phyloP scores from a whole-genome alignment of 2,329 filamentous ascomycete species.

The Arthrobotrys sinensis region DNA sequence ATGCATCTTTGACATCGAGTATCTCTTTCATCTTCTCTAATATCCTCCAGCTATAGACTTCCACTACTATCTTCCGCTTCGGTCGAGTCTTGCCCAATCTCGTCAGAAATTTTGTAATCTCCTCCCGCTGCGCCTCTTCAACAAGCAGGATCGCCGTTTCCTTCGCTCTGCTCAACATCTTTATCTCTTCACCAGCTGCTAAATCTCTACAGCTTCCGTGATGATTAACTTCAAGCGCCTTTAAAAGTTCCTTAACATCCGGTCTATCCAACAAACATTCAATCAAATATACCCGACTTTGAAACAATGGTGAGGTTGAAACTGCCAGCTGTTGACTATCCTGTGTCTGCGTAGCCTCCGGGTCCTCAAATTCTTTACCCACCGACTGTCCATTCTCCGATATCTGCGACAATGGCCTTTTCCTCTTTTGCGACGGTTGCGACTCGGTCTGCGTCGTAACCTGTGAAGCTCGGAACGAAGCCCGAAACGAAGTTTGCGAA shows the following conservation, averaged over 20 bases:
- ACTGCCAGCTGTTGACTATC: slow-evolving; percentile 23
- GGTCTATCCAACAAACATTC: slow-evolving; percentile 45
- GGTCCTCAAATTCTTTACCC: slow-evolving; percentile 20
- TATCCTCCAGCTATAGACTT: slow-evolving; percentile 60
- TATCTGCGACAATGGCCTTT: slow-evolving; percentile 50
- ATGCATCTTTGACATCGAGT: not conserved
- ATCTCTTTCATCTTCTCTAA: slow-evolving; percentile 51
- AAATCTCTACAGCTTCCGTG: slow-evolving; percentile 39
- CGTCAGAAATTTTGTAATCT: slow-evolving; percentile 35
- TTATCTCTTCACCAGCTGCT: not conserved
- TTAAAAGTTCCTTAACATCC: slow-evolving; percentile 41
- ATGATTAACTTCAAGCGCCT: slow-evolving; percentile 22
- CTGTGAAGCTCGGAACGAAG: slow-evolving; percentile 16
- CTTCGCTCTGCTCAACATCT: slow-evolving; percentile 17
- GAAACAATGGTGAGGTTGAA: slow-evolving; percentile 38
- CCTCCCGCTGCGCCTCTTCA: slow-evolving; percentile 47
- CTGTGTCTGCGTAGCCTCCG: slow-evolving; percentile 15
- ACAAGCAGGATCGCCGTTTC: slow-evolving; percentile 45
- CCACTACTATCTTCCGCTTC: slow-evolving; percentile 28
- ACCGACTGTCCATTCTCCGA: slow-evolving; percentile 24
- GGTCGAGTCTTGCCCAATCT: slow-evolving; percentile 12
- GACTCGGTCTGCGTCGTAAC: slow-evolving; percentile 9
- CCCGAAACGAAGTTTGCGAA: not conserved
- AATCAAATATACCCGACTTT: slow-evolving; percentile 53
- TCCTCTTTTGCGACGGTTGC: slow-evolving; percentile 10